Evolutionary conservation across 257 asterid genomes (phyloP), one percentile per base, ranked within the genome.

Genomic region (Linaria vulgaris): DNA sequence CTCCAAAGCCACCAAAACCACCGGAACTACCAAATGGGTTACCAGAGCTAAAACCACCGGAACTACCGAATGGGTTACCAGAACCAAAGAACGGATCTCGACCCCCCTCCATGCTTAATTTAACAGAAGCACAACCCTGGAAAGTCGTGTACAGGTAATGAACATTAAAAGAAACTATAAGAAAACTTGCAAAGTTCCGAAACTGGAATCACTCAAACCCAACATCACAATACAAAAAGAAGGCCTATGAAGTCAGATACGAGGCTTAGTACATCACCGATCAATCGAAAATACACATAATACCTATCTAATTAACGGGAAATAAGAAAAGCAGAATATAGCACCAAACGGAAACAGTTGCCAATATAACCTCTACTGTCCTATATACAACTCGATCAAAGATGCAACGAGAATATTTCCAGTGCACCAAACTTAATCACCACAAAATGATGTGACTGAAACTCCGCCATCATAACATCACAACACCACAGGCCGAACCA

Each of bases 41-140:
- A 17, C 94, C 90, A 72, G 81, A 82, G 66, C 85, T 86, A 64
- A 69, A 77, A n/a, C 87, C 84, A 24, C 89, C 50, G 6, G 41
- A 41, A 39, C 57, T 67, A 52, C 78, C 70, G 65, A 86, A 86
- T 45, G 86, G 85, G 55, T 72, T 80, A 17, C 94, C 90, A 72
- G 81, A 82, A 68, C 85, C 87, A 64, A 69, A 77, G 71, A 86
- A 91, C 12, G 97, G 91, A 58, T 85, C 78, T 71, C 96, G 75
- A 58, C 95, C 96, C 65, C 97, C 91, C 67, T 85, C 82, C 99
- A 92, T 92, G 56, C 67, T 61, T 63, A 47, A 49, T 22, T 23
- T 37, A 58, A 69, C 48, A 59, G 60, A 37, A 58, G 67, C 48
- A 59, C 56, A 37, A 56, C 69, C 67, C 82, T 66, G 78, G 17